These are phyloP conservation scores for Curvularia spicifera DNA, from an alignment of 2,329 filamentous ascomycete species.

Conservation along the genomic window DNA sequence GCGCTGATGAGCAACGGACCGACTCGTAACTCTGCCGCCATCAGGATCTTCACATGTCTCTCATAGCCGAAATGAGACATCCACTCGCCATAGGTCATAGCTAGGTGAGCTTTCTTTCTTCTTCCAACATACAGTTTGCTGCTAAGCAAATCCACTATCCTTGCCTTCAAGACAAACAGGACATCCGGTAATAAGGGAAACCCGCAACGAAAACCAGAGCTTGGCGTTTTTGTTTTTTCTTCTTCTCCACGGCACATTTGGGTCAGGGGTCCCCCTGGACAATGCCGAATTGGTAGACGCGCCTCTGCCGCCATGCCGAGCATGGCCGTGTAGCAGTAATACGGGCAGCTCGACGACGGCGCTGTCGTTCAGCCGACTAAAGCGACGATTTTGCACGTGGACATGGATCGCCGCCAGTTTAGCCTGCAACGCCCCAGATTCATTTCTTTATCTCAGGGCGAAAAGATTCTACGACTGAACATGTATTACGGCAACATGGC, in stretches of 20 bases:
- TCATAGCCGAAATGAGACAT: slow-evolving; percentile 31
- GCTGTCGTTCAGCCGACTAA: slow-evolving; percentile 29
- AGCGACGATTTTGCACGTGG: slow-evolving; percentile 28
- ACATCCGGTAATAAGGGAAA: background rate
- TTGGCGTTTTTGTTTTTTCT: background rate
- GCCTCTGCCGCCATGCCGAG: slow-evolving; percentile 28
- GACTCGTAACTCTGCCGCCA: slow-evolving; percentile 8
- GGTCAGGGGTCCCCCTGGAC: slow-evolving; percentile 7
- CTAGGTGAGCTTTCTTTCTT: slow-evolving; percentile 19
- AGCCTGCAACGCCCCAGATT: slow-evolving; percentile 22
- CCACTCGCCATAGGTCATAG: slow-evolving; percentile 12
- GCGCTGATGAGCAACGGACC: background rate
- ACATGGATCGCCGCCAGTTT: slow-evolving; percentile 27
- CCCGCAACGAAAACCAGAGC: background rate
- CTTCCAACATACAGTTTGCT: slow-evolving; percentile 9
- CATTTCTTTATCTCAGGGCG: slow-evolving; percentile 6
- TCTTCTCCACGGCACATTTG: slow-evolving; percentile 8
- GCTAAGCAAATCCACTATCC: slow-evolving; percentile 10
- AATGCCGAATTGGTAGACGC: slow-evolving; percentile 10
- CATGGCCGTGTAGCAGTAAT: slow-evolving; percentile 8
- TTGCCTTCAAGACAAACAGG: background rate
- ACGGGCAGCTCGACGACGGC: background rate
- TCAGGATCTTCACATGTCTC: slow-evolving; percentile 32
- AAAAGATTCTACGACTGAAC: background rate
- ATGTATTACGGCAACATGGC: background rate